These are phyloP conservation scores for Novakomyces olei DNA, from an alignment of 805 yeast genomes.

Conservation along the genomic window DNA sequence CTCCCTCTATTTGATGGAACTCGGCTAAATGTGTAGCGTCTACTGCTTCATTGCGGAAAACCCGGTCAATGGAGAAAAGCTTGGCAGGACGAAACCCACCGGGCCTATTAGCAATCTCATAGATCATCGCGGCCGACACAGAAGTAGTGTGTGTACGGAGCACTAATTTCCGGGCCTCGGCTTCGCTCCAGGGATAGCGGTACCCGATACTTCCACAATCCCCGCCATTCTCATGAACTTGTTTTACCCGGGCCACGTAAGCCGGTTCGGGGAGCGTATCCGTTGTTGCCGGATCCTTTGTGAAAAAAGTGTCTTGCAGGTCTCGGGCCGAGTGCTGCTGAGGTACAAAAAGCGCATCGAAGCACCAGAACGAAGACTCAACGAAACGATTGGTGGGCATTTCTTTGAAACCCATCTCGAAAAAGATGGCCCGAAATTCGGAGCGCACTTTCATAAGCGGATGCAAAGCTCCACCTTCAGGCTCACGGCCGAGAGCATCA, in stretches of 20 bases:
- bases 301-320: constrained; percentile 91
- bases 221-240: constrained; percentile 74
- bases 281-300: constrained; percentile 75
- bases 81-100: constrained; percentile 40
- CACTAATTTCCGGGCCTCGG: constrained; percentile 75
- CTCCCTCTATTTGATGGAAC: constrained; percentile 99
- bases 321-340: constrained; percentile 99
- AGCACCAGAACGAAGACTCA: constrained; percentile 97
- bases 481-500: constrained; percentile 76
- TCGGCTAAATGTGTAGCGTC: constrained; percentile 99
- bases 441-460: constrained; percentile 93
- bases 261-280: constrained; percentile 59
- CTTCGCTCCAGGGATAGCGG: constrained; percentile 91
- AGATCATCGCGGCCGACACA: constrained; percentile 69
- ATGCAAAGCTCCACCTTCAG: constrained; percentile 81
- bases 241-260: constrained; percentile 56
- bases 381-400: constrained; percentile 98
- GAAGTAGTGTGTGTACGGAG: constrained; percentile 97
- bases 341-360: constrained; percentile 88
- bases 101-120: constrained; percentile 41
- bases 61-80: constrained; percentile 89
- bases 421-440: constrained; percentile 93
- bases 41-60: constrained; percentile 97
- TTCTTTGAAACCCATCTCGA: constrained; percentile 93
- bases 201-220: constrained; percentile 81